These are phyloP conservation scores for Oryza meyeriana DNA, from an alignment of 176 grass and related monocot species.

Conservation along the genomic window DNA sequence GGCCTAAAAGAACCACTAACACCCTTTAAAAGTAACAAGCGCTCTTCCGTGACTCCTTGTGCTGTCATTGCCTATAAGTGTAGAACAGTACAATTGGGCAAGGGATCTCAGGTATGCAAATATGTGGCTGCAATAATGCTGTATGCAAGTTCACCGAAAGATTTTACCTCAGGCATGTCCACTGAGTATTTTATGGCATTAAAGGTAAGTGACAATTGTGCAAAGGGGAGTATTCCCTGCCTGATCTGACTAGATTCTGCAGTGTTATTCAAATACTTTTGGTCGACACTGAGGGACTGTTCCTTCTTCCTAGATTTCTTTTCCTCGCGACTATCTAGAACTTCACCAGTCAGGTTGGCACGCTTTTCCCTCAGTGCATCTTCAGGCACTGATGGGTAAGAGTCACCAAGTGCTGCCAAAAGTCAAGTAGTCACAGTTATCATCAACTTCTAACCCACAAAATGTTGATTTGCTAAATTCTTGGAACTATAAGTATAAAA, in stretches of 20 bases:
- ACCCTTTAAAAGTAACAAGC: slow-evolving; percentile 69
- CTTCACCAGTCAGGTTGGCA: slow-evolving; percentile 68
- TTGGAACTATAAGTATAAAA: slow-evolving; percentile 14
- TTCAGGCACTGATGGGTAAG: slow-evolving; percentile 64
- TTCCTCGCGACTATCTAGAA: slow-evolving; percentile 40
- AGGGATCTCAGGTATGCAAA: not conserved
- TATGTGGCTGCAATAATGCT: not conserved
- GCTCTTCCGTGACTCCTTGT: slow-evolving; percentile 69
- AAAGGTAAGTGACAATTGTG: slow-evolving; percentile 66
- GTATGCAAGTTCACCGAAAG: slow-evolving; percentile 3
- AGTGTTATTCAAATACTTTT: slow-evolving; percentile 27
- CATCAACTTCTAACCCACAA: slow-evolving; percentile 1
- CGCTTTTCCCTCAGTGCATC: slow-evolving; percentile 74
- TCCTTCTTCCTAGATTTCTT: slow-evolving; percentile 49
- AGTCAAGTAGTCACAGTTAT: slow-evolving; percentile 9
- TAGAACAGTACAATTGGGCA: slow-evolving; percentile 21
- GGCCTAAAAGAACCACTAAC: slow-evolving; percentile 88
- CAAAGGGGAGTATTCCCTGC: slow-evolving; percentile 79
- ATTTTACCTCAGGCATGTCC: slow-evolving; percentile 75
- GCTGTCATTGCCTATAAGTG: slow-evolving; percentile 68
- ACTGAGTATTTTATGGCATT: slow-evolving; percentile 75
- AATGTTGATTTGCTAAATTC: slow-evolving; percentile 15
- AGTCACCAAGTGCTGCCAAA: slow-evolving; percentile 60
- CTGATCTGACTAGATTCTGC: slow-evolving; percentile 33
- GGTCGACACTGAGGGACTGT: slow-evolving; percentile 15